Evolutionary conservation across 345 rosid genomes (phyloP), one percentile per base, ranked within the genome.

Genomic region (Gossypium turneri): DNA sequence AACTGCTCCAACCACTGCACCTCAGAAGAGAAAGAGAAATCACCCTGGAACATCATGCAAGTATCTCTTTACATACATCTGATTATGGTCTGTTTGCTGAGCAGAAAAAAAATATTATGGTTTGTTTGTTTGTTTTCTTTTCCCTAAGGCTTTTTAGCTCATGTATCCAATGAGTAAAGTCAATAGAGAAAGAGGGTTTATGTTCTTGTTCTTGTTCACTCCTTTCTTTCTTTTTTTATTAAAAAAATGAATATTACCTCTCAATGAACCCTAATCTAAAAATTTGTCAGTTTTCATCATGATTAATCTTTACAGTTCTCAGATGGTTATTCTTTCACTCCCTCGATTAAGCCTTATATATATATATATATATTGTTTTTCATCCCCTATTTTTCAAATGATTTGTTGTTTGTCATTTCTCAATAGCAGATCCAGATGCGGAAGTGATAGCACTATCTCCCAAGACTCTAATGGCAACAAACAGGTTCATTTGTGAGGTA

Each of bases 391-490:
- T 72, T 72, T 72, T 59, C 75, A 24, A 73, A 57, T 38, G 27
- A 58, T 43, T 58, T 58, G 38, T 53, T 9, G 25, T 67, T 73
- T 75, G 60, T 50, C 62, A 20, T 71, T 43, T 34, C 70, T 48
- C 44, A 12, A 17, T 20, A 71, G 76, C 86, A 92, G 97, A 90
- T 87, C 94, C 97, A 71, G 97, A 90, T 84, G 89, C 97, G 61
- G 94, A 90, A 76, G 93, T 92, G 82, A 86, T 92, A 83, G 94
- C 97, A 20, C 84, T 92, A 78, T 92, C 97, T 55, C 97, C 97
- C 76, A 92, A 85, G 90, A 86, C 94, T 65, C 85, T 92, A 72
- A 88, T 90, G 93, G 93, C 95, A 79, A 92, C 94, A 76, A 92
- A 92, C 87, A 86, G 95, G 82, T 90, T 92, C 90, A 75, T 90